These are phyloP conservation scores for Claviceps pazoutovae DNA, from an alignment of 2,329 filamentous ascomycete species.

Conservation along the genomic window DNA sequence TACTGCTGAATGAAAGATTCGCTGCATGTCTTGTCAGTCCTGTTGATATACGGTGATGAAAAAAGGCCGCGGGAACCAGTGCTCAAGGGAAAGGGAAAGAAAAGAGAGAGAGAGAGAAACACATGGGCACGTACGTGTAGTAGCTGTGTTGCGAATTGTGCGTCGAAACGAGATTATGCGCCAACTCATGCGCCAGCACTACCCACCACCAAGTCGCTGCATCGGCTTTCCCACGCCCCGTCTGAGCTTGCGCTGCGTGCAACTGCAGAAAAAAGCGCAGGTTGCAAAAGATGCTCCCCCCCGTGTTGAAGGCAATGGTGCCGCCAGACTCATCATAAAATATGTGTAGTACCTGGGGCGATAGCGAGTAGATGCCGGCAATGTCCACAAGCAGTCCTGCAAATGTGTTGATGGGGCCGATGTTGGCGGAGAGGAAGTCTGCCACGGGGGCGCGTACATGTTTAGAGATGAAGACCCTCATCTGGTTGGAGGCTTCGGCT, in stretches of 20 bases:
- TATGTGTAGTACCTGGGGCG: conserved; percentile 59
- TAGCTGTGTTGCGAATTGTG: conserved; percentile 73
- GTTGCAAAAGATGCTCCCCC: conserved; percentile 87
- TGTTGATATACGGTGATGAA: neutral
- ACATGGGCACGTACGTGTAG: conserved; percentile 46
- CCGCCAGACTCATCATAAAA: conserved; percentile 69
- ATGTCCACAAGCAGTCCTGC: conserved; percentile 55
- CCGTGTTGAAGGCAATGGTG: conserved; percentile 85
- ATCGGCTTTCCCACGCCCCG: conserved; percentile 39
- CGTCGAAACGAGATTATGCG: conserved; percentile 73
- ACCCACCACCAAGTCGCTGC: conserved; percentile 85
- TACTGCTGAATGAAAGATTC: conserved; percentile 70
- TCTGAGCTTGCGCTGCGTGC: conserved; percentile 42
- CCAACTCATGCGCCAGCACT: conserved; percentile 87
- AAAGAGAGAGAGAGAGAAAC: neutral
- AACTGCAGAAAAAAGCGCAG: conserved; percentile 73
- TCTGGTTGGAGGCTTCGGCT: conserved; percentile 54
- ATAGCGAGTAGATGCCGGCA: conserved; percentile 58
- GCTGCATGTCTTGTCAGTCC: conserved; percentile 21
- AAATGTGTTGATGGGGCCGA: conserved; percentile 53
- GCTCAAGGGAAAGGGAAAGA: no score
- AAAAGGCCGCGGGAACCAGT: neutral
- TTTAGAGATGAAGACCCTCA: conserved; percentile 59
- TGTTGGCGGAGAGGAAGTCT: conserved; percentile 46
- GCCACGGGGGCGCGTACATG: conserved; percentile 30